Evolutionary conservation across 768 basidiomycete species (phyloP).

Genomic region (Psilocybe cyanescens): DNA sequence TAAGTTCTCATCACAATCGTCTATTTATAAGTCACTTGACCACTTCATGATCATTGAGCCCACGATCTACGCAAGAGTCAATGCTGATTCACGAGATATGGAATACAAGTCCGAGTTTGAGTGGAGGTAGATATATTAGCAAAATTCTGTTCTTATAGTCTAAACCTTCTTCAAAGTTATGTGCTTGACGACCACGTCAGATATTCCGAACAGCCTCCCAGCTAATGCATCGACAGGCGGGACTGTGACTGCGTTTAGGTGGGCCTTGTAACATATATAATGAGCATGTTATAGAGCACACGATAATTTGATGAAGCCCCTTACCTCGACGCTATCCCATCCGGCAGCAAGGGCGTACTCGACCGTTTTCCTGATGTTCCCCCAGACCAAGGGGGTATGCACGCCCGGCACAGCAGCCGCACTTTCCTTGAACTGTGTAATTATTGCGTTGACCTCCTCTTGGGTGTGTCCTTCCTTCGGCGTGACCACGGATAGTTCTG

Average conservation of each 20-base stretch:
- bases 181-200: neutral
- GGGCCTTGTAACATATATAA: neutral
- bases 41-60: too few relatives aligned
- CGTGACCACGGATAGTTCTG: neutral
- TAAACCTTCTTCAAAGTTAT: neutral
- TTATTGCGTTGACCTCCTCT: neutral
- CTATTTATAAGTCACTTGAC: too few relatives aligned
- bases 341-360: neutral
- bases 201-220: neutral
- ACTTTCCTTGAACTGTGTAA: neutral
- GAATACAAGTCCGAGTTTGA: too few relatives aligned
- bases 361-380: neutral
- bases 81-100: too few relatives aligned
- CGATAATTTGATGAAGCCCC: too few relatives aligned
- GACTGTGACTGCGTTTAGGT: neutral
- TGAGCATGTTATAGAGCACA: neutral
- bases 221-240: neutral
- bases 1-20: too few relatives aligned
- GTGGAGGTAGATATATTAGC: too few relatives aligned
- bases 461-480: constrained; percentile 1
- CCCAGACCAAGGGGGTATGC: neutral
- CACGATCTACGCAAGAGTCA: too few relatives aligned
- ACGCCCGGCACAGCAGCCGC: neutral
- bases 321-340: neutral
- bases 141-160: neutral